Evolutionary conservation across 495 filamentous ascomycete genomes (phyloP).

Genomic region (Paragyromitra xinjiangensis): DNA sequence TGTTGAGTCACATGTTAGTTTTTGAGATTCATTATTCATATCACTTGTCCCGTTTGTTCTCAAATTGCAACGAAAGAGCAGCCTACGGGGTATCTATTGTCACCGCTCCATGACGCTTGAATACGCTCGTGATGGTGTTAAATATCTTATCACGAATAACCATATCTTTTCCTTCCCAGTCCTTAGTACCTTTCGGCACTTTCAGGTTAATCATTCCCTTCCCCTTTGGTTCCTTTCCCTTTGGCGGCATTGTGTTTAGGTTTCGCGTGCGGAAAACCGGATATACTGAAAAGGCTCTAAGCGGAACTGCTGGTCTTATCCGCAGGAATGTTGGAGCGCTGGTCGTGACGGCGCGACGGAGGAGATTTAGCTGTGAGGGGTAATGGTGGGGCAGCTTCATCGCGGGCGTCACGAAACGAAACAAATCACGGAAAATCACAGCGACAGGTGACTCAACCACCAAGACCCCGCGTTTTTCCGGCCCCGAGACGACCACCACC

Average conservation of each 20-base stretch:
- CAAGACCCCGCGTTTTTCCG: slow-evolving; percentile 18
- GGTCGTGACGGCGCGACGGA: slow-evolving; percentile 8
- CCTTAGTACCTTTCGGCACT: slow-evolving; percentile 57
- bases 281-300: slow-evolving; percentile 22
- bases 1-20: slow-evolving; percentile 31
- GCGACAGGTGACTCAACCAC: slow-evolving; percentile 31
- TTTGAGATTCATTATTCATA: slow-evolving; percentile 1
- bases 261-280: slow-evolving; percentile 12
- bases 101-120: slow-evolving; percentile 87
- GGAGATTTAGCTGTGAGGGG: slow-evolving; percentile 48
- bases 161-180: slow-evolving; percentile 74
- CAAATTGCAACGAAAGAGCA: slow-evolving; percentile 64
- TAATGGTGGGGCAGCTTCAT: slow-evolving; percentile 54
- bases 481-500: not conserved
- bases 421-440: slow-evolving; percentile 8
- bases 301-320: slow-evolving; percentile 10
- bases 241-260: slow-evolving; percentile 48
- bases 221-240: slow-evolving; percentile 54
- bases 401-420: slow-evolving; percentile 23
- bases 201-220: slow-evolving; percentile 56
- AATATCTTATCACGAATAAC: slow-evolving; percentile 85
- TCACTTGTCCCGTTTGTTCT: slow-evolving; percentile 57
- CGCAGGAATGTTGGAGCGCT: not conserved
- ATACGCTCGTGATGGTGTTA: slow-evolving; percentile 79
- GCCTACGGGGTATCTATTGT: slow-evolving; percentile 78